A percentile compares a stretch with the other conserved stretches of the same genome.
Evolutionary conservation across 2,329 filamentous ascomycete genomes (phyloP).

Genomic region (Pestalotiopsis sp.): DNA sequence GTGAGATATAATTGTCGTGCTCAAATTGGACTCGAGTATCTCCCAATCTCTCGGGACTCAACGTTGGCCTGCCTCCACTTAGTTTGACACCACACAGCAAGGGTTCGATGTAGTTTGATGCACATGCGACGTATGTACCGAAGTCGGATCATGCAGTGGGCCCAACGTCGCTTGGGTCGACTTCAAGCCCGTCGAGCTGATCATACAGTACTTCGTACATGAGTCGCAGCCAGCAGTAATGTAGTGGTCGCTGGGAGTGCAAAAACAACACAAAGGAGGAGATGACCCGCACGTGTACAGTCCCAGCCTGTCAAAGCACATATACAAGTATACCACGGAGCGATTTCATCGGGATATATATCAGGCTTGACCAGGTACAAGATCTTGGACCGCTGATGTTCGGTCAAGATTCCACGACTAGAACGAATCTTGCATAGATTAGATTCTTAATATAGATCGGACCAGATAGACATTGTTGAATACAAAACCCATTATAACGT

Average conservation of each 20-base stretch:
- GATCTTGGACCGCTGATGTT: too few species aligned
- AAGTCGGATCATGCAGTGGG: neutral
- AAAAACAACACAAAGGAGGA: neutral
- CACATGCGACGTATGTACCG: neutral
- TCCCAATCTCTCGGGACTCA: neutral
- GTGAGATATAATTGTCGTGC: neutral
- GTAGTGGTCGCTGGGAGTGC: neutral
- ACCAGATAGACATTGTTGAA: too few species aligned
- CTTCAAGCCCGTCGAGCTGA: neutral
- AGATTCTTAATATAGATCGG: too few species aligned
- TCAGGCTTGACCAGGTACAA: too few species aligned
- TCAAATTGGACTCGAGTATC: neutral
- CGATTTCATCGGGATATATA: too few species aligned
- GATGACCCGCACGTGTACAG: too few species aligned
- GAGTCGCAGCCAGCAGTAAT: neutral
- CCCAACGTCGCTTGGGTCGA: neutral
- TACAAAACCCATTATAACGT: too few species aligned
- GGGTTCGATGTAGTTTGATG: neutral
- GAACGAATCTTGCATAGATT: too few species aligned
- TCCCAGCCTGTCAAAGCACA: too few species aligned
- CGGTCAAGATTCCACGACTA: too few species aligned
- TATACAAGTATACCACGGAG: too few species aligned
- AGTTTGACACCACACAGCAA: neutral
- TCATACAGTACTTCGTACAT: neutral
- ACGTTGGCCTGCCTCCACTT: neutral